These are phyloP conservation scores for Ogataea neopini DNA, from an alignment of 805 yeast genomes.

Conservation along the genomic window DNA sequence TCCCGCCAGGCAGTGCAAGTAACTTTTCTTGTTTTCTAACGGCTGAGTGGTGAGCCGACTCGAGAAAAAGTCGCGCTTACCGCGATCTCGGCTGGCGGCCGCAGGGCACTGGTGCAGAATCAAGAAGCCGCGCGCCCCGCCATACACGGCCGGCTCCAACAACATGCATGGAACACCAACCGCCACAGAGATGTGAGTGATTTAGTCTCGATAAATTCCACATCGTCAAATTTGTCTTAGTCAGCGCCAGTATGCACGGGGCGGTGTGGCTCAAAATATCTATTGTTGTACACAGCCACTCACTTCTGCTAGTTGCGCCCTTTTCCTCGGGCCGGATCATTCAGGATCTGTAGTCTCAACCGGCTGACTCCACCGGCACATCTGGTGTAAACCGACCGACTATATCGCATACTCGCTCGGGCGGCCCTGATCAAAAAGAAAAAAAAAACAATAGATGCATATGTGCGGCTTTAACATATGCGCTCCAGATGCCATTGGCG, in stretches of 20 bases:
- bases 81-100: conserved; percentile 8
- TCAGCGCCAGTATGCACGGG: no score
- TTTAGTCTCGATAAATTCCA: background rate
- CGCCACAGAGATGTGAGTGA: conserved; percentile 1
- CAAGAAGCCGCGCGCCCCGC: conserved; percentile 2
- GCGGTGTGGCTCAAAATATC: no score
- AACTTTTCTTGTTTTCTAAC: background rate
- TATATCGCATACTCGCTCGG: background rate
- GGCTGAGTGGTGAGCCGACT: conserved; percentile 6
- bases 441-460: conserved; percentile 1
- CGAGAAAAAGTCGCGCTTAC: conserved; percentile 5
- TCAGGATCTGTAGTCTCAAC: background rate
- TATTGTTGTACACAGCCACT: no score
- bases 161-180: conserved; percentile 4
- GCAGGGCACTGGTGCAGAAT: background rate
- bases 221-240: no score
- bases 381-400: background rate
- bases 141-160: conserved; percentile 1
- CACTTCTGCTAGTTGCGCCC: no score
- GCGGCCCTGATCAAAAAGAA: background rate
- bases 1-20: conserved; percentile 5
- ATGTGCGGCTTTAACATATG: conserved; percentile 6
- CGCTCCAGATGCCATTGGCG: background rate
- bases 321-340: no score
- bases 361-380: background rate